Base-by-base conservation (phyloP, 129 eudicot species). In the Lonicera japonica region DNA sequence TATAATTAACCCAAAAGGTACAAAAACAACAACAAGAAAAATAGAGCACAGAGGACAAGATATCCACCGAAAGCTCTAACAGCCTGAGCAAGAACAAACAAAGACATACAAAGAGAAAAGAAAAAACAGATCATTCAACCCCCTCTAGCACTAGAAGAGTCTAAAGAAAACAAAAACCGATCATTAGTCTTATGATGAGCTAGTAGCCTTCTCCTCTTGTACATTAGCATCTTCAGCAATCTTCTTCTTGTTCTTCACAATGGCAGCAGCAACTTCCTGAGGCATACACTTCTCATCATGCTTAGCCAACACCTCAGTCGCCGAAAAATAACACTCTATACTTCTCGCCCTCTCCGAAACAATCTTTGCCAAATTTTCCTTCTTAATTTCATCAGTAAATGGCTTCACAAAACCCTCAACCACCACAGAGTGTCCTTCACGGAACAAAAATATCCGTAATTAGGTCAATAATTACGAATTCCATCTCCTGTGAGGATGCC, bases 241-340 rank as follows among this genome's bases (percentile, higher is more conserved):
- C 54, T 73, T 43, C 86, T 88, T 87, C 81, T 85, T 87, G 41
- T 92, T 92, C 83, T 83, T 85, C 83, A 85, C 99, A 16, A 92
- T 72, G 0, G 96, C 96, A 34, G 67, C 68, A 5, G 96, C 96
- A 7, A 92, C 95, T 67, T 92, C 96, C 8, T 75, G 69, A 14
- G 99, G 99, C 99, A 92, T 92, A 79, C 87, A 92, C 86, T 92
- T 92, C 87, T 92, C 99, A 64, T 92, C 96, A 39, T 92, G 99
- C 82, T 92, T 92, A 0, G 96, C 99, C 86, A 92, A 79, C 24
- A 92, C 99, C 85, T 92, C 99, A 2, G 80, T 72, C 11, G 96
- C 96, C 5, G 77, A 50, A 25, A 92, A 92, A 70, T 82, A 92
- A 72, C 94, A 92, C 2, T 80, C 99, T 65, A 75, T 73, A 17